phyloP scores from a whole-genome alignment of 2,329 filamentous ascomycete species.

The Claviceps monticola region DNA sequence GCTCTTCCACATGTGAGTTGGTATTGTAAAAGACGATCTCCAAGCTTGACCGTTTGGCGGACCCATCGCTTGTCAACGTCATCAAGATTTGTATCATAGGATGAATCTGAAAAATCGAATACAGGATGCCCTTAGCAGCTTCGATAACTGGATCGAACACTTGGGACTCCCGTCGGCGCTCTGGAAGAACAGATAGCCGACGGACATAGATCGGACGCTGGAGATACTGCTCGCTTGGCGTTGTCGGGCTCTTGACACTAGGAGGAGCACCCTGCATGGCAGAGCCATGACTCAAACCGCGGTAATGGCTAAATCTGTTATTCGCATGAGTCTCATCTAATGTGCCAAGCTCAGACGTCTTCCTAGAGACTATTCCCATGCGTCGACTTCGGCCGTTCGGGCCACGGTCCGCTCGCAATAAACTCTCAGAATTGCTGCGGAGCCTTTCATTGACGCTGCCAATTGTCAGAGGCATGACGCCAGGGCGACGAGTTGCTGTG shows the following conservation, averaged over 20 bases:
- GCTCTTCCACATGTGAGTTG: conserved; percentile 49
- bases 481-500: conserved; percentile 50
- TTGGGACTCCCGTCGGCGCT: conserved; percentile 48
- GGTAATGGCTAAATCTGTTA: conserved; percentile 53
- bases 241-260: conserved; percentile 38
- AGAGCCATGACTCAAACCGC: conserved; percentile 54
- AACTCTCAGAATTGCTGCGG: conserved; percentile 51
- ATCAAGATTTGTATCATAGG: conserved; percentile 54
- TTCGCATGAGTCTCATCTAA: conserved; percentile 48
- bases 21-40: conserved; percentile 57
- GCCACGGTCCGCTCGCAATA: conserved; percentile 35
- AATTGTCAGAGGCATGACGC: conserved; percentile 56
- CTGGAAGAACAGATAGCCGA: conserved; percentile 47
- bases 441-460: conserved; percentile 55
- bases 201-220: conserved; percentile 50
- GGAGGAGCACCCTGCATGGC: conserved; percentile 44
- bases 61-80: conserved; percentile 45
- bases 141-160: conserved; percentile 48
- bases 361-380: conserved; percentile 51
- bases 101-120: conserved; percentile 54
- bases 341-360: conserved; percentile 45
- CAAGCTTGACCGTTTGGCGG: conserved; percentile 46
- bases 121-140: conserved; percentile 51
- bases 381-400: conserved; percentile 42
- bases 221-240: conserved; percentile 42